These are phyloP conservation scores for Hypoxylon rubiginosum DNA, from an alignment of 2,329 filamentous ascomycete genomes.

Conservation along the genomic window DNA sequence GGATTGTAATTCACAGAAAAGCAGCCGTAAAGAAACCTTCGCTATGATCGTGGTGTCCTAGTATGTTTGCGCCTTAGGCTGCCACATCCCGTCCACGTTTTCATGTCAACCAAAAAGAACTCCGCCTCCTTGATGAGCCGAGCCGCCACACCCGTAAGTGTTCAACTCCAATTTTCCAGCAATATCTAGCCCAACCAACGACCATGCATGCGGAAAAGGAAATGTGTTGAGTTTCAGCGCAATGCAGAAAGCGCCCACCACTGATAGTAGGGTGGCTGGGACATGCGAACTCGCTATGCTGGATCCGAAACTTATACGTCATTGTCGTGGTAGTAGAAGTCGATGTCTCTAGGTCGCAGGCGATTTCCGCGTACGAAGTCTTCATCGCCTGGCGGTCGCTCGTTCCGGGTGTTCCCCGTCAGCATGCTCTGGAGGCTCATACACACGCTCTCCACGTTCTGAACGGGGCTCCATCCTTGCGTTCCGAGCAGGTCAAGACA, in stretches of 20 bases:
- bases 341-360: slow-evolving; percentile 86
- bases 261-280: slow-evolving; percentile 12
- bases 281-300: slow-evolving; percentile 16
- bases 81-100: not conserved
- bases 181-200: slow-evolving; percentile 29
- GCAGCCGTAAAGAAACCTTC: slow-evolving; percentile 1
- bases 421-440: slow-evolving; percentile 99
- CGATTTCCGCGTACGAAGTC: slow-evolving; percentile 88
- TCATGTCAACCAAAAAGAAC: slow-evolving; percentile 24
- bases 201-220: slow-evolving; percentile 32
- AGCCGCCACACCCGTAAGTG: slow-evolving; percentile 21
- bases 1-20: slow-evolving; percentile 7
- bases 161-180: slow-evolving; percentile 31
- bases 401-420: slow-evolving; percentile 92
- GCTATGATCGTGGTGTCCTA: slow-evolving; percentile 20
- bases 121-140: slow-evolving; percentile 27
- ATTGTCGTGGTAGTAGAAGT: slow-evolving; percentile 94
- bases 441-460: slow-evolving; percentile 96
- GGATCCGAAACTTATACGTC: slow-evolving; percentile 65
- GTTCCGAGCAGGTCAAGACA: slow-evolving; percentile 92
- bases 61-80: slow-evolving; percentile 21
- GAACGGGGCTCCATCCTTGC: slow-evolving; percentile 95
- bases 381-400: slow-evolving; percentile 89
- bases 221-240: slow-evolving; percentile 23
- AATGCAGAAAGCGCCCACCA: slow-evolving; percentile 40